Percentiles rank a stretch among this genome's conserved stretches.
phyloP scores from a whole-genome alignment of 306 rosid species.

The Gastrolobium bilobum region DNA sequence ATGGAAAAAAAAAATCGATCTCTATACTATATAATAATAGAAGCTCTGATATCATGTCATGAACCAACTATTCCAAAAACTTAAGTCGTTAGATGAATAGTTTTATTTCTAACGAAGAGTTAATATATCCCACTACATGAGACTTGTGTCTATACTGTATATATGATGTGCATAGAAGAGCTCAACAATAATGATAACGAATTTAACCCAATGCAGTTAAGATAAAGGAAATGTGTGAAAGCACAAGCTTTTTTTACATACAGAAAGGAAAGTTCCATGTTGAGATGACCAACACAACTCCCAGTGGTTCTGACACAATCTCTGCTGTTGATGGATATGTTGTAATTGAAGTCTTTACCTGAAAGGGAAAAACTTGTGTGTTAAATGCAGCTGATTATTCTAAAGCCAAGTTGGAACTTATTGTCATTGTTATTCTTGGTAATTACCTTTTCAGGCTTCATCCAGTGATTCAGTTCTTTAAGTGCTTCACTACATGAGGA shows the following conservation, averaged over 20 bases:
- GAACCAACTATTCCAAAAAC: no score
- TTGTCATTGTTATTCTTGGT: background rate
- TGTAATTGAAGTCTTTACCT: conserved; percentile 69
- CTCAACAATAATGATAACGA: background rate
- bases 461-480: conserved; percentile 62
- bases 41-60: no score
- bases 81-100: no score
- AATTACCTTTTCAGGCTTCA: conserved; percentile 66
- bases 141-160: background rate
- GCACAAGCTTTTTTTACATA: conserved; percentile 41
- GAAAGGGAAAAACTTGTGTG: conserved; percentile 1
- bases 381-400: background rate
- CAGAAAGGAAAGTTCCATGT: conserved; percentile 79
- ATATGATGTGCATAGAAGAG: background rate
- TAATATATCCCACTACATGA: background rate
- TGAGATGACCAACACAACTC: conserved; percentile 77
- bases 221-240: background rate
- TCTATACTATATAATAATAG: no score
- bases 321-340: conserved; percentile 73
- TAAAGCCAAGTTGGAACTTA: background rate
- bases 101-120: background rate
- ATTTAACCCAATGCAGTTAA: background rate
- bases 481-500: conserved; percentile 64
- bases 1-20: no score
- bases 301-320: conserved; percentile 75